phyloP scores from a whole-genome alignment of 495 filamentous ascomycete species.

The Lasiosphaeria hispida region DNA sequence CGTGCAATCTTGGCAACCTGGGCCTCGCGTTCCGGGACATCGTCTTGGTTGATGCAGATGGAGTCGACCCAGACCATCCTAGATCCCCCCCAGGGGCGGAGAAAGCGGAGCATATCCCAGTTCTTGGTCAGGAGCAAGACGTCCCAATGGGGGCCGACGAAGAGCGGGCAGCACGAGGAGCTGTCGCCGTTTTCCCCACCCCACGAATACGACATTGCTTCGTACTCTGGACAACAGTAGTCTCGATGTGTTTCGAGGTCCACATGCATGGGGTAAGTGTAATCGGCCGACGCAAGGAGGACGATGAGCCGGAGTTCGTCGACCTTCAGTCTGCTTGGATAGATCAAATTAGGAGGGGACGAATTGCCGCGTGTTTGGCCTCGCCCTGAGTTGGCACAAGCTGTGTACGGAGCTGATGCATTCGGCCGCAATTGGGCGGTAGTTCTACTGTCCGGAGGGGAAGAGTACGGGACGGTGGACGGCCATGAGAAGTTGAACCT shows the following conservation, averaged over 20 bases:
- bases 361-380: no score
- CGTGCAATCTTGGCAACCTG: constrained; percentile 26
- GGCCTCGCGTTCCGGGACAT: constrained; percentile 16
- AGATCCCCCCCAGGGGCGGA: constrained; percentile 18
- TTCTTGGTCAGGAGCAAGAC: constrained; percentile 32
- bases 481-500: constrained; percentile 1
- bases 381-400: no score
- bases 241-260: constrained; percentile 21
- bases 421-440: no score
- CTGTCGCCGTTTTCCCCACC: constrained; percentile 27
- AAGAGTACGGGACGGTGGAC: neutral
- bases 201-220: constrained; percentile 31
- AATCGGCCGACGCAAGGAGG: neutral
- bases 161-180: constrained; percentile 21
- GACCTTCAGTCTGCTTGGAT: neutral
- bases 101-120: constrained; percentile 26
- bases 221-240: constrained; percentile 30
- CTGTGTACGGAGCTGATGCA: no score
- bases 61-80: constrained; percentile 22
- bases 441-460: neutral
- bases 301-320: neutral
- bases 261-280: constrained; percentile 19
- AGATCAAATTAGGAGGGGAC: neutral
- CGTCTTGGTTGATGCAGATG: constrained; percentile 21
- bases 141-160: constrained; percentile 29